Base-by-base conservation (phyloP, 2,329 filamentous ascomycete genomes). In the Fusarium algeriense region DNA sequence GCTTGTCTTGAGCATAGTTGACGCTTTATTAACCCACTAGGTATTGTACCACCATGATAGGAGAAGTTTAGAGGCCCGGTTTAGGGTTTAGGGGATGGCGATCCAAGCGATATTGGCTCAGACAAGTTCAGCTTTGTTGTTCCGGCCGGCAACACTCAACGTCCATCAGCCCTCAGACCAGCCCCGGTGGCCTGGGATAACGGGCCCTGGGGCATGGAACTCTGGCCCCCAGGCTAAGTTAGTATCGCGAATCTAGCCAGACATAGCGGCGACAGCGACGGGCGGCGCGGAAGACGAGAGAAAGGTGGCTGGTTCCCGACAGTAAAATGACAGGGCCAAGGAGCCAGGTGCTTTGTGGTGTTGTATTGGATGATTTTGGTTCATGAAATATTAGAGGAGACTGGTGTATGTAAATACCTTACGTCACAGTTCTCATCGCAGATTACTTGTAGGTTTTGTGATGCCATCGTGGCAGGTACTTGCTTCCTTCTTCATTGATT, bases 131-230 rank as follows among this genome's bases (percentile, higher is more conserved):
- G 70, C 53, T 71, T 43, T 54, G 34, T 50, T 65, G 45, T 56
- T 69, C 73, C 63, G 70, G 71, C 71, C 63, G 70, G 71, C 73
- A 76, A 71, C 60, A 52, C 59, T 63, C 70, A 75, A 66, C 64
- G 55, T 68, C 53, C 45, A 68, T 65, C 67, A 59, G 48, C 61
- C 56, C 62, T 71, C 38, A 23, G 40, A 28, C 40, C 48, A 45
- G 46, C 61, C 64, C 64, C 64, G 30, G 44, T 52, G 44, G 41
- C 32, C 45, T 66, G 44, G 60, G 64, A 65, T 72, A 52, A 45
- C 55, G 54, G 41, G 49, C 62, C 67, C 48, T 70, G 55, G 48
- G 40, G 57, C 49, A 26, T 50, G 52, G 49, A 40, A 35, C 58
- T 37, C 49, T 55, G 38, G 30, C 28, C 37, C 35, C 52, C 32